Evolutionary conservation across 192 early-diverging fungal species (phyloP), one percentile per base, ranked within the genome.

Genomic region (Paraglomus brasilianum): DNA sequence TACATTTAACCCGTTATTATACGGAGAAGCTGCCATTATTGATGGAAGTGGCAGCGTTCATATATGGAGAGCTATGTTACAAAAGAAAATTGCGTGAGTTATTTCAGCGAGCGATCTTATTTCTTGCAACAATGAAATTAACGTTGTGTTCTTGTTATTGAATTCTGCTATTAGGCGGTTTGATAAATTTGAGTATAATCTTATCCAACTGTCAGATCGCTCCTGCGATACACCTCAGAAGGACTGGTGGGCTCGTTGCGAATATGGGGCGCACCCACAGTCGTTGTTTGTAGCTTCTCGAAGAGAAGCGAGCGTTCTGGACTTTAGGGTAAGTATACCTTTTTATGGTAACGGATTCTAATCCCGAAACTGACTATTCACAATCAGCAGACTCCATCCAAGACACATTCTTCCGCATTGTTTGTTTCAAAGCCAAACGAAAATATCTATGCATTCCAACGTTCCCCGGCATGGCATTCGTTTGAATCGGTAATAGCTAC

Each of bases 11-110:
- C 67, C 67, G 13, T 40, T 24, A 17, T 24, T 69, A 39, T 69
- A 58, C 48, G 67, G 67, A 17, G 67, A 69, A 24, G 67, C 67
- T n/a, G 67, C 55, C 6, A 69, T 69, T 7, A 14, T 58, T 11
- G 55, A 69, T 69, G 42, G 22, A 11, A 36, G 36, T 58, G 67
- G 55, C 40, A 43, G 67, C 39, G 21, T 58, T 17, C 40, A 69
- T 69, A 8, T 69, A 47, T 69, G 67, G 67, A 56, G n/a, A 41
- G 51, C 40, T 13, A 30, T 3, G 3, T 30, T 30, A 3, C 30
- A 45, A 69, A 44, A 56, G 67, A 48, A 56, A 10, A 56, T 17
- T 56, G 17, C 9, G 36, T 56, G 36, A 17, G 53, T 30, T 56
- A 10, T 56, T 1, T 30, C 3, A 30, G 30, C 30, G 30, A 30